Evolutionary conservation across 108 stramenopile species (phyloP).

Genomic region (Nitzschia sp.): DNA sequence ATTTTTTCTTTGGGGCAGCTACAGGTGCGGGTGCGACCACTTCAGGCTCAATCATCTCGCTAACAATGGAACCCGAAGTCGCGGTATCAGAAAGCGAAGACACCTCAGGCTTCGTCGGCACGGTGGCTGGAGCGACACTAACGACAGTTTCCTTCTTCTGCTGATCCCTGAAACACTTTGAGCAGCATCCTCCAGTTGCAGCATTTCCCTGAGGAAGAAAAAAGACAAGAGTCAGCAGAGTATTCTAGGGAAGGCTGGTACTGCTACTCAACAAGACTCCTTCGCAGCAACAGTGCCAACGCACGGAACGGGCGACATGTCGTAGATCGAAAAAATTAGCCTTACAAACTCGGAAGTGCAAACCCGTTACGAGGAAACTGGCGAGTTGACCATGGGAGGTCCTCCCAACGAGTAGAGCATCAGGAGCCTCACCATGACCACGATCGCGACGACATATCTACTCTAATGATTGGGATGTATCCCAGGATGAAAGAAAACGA

Average conservation of each 20-base stretch:
- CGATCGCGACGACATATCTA: no score
- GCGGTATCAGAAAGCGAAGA: slow-evolving; percentile 11
- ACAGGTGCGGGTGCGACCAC: slow-evolving; percentile 16
- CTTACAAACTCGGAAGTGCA: background rate
- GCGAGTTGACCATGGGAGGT: no score
- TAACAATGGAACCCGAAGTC: slow-evolving; percentile 16
- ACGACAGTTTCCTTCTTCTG: slow-evolving; percentile 56
- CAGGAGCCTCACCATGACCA: no score
- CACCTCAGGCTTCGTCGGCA: slow-evolving; percentile 16
- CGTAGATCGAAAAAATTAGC: no score
- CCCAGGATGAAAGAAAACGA: no score
- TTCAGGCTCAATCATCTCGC: slow-evolving; percentile 16
- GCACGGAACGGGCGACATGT: background rate
- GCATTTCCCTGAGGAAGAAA: slow-evolving; percentile 66
- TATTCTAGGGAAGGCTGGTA: no score
- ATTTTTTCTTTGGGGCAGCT: slow-evolving; percentile 58
- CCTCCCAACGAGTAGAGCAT: no score
- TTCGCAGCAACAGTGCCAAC: no score
- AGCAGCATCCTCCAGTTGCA: slow-evolving; percentile 85
- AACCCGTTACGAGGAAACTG: no score
- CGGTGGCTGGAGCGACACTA: slow-evolving; percentile 8
- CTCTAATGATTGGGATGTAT: no score
- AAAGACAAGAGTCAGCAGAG: background rate
- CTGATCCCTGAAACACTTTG: slow-evolving; percentile 76
- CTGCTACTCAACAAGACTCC: no score